Evolutionary conservation across 1,139 yeast genomes (phyloP).

Genomic region (Candida sanyaensis): DNA sequence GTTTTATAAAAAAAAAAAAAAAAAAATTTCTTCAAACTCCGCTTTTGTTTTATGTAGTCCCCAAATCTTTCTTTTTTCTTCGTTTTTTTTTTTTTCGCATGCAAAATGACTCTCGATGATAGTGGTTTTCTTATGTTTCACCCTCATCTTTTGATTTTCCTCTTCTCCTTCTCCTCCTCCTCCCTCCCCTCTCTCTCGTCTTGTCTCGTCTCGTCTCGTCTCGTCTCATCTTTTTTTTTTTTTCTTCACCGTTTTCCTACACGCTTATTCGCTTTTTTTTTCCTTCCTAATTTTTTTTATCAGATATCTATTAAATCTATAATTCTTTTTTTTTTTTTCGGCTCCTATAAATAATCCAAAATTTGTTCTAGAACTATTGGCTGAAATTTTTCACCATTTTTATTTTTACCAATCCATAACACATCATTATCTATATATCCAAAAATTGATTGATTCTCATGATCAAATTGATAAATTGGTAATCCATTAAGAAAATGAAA

Average conservation of each 20-base stretch:
- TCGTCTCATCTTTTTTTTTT: neutral
- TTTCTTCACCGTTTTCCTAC: neutral
- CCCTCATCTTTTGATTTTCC: no score
- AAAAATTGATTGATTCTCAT: slow-evolving; percentile 13
- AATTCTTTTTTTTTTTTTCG: neutral
- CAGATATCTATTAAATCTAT: slow-evolving; percentile 7
- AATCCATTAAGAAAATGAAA: slow-evolving; percentile 24
- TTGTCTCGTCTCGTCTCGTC: no score
- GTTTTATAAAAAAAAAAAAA: neutral
- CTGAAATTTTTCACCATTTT: slow-evolving; percentile 16
- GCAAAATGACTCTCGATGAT: neutral
- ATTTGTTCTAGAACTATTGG: slow-evolving; percentile 27
- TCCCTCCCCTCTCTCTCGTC: neutral
- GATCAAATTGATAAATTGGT: slow-evolving; percentile 23
- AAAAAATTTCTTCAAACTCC: slow-evolving; percentile 6
- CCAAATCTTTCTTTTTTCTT: neutral
- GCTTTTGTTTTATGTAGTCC: neutral
- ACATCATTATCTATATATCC: slow-evolving; percentile 38
- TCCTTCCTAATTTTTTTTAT: no score
- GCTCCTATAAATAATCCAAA: slow-evolving; percentile 6
- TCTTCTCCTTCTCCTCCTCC: no score
- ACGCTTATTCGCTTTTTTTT: neutral
- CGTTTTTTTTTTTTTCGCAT: neutral
- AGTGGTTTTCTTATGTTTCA: neutral
- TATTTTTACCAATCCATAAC: slow-evolving; percentile 23